Evolutionary conservation across 2,329 filamentous ascomycete species (phyloP).

Genomic region (Zelopaecilomyces penicillatus): DNA sequence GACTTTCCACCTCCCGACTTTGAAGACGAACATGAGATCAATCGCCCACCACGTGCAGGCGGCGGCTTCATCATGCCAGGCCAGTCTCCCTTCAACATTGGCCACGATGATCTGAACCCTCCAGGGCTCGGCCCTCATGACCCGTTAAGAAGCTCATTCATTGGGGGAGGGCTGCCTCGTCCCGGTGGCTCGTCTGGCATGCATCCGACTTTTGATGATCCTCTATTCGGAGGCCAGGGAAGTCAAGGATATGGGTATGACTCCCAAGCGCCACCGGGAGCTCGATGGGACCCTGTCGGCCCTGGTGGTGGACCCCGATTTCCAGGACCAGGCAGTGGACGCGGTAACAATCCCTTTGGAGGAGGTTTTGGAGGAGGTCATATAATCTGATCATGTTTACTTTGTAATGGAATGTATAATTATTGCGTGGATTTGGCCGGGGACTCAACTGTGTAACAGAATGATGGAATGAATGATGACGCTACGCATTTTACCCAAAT

Average conservation of each 20-base stretch:
- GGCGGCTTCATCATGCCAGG: constrained; percentile 28
- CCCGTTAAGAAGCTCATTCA: constrained; percentile 61
- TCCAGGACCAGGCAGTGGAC: constrained; percentile 34
- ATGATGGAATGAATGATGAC: too few relatives aligned
- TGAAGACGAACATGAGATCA: constrained; percentile 85
- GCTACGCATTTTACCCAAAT: too few relatives aligned
- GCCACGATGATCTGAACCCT: constrained; percentile 81
- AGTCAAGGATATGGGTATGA: constrained; percentile 34
- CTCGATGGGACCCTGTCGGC: constrained; percentile 82
- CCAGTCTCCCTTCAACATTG: constrained; percentile 59
- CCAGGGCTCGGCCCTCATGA: constrained; percentile 79
- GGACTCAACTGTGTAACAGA: too few relatives aligned
- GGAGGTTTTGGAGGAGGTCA: constrained; percentile 25
- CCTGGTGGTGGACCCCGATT: constrained; percentile 50
- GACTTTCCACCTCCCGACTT: constrained; percentile 85
- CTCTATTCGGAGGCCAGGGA: constrained; percentile 60
- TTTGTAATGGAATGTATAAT: neutral
- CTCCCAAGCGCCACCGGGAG: constrained; percentile 72
- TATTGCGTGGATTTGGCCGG: neutral
- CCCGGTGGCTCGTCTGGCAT: constrained; percentile 67
- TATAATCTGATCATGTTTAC: neutral
- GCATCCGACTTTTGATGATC: constrained; percentile 94
- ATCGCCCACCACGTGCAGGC: constrained; percentile 41
- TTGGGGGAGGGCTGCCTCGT: constrained; percentile 49
- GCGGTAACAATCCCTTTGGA: constrained; percentile 31